phyloP scores from a whole-genome alignment of 2,329 filamentous ascomycete genomes.

The Ophiocordyceps camponoti-floridani region DNA sequence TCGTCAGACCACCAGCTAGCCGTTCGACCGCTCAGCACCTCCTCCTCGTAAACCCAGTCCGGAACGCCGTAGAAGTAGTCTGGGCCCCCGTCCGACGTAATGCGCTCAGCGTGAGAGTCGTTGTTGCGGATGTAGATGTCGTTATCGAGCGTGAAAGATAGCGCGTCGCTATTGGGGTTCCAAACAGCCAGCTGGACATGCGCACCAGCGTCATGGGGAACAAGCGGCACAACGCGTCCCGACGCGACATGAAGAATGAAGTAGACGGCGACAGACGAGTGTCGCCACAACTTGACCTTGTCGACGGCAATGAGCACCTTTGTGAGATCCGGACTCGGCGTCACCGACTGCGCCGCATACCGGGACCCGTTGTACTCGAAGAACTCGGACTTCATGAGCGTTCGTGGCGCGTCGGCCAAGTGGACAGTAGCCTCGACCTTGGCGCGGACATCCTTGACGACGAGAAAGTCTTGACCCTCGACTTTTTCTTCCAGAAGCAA shows the following conservation, averaged over 20 bases:
- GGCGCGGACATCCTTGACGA: constrained; percentile 69
- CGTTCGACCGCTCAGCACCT: constrained; percentile 49
- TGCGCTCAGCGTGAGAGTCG: constrained; percentile 42
- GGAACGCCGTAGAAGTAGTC: constrained; percentile 92
- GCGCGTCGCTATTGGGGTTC: constrained; percentile 71
- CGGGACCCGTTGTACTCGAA: constrained; percentile 42
- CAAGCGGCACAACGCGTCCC: constrained; percentile 59
- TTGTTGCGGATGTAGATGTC: constrained; percentile 61
- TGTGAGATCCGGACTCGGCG: constrained; percentile 68
- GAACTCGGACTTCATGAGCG: constrained; percentile 51
- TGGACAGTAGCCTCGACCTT: constrained; percentile 11
- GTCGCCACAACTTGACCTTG: constrained; percentile 62
- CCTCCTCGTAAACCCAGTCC: constrained; percentile 85
- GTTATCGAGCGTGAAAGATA: constrained; percentile 83
- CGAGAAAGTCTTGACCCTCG: constrained; percentile 51
- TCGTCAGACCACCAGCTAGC: constrained; percentile 94
- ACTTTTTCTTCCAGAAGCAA: constrained; percentile 58
- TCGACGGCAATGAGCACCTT: constrained; percentile 73
- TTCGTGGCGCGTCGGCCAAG: constrained; percentile 33
- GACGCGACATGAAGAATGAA: constrained; percentile 83
- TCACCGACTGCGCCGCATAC: constrained; percentile 40
- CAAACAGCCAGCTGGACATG: constrained; percentile 72
- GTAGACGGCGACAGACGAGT: constrained; percentile 74
- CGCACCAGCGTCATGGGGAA: constrained; percentile 45
- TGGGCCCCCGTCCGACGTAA: constrained; percentile 73